Evolutionary conservation across 208 protist species (phyloP), one percentile per base, ranked within the genome.

Genomic region (Acanthamoeba culbertsoni): DNA sequence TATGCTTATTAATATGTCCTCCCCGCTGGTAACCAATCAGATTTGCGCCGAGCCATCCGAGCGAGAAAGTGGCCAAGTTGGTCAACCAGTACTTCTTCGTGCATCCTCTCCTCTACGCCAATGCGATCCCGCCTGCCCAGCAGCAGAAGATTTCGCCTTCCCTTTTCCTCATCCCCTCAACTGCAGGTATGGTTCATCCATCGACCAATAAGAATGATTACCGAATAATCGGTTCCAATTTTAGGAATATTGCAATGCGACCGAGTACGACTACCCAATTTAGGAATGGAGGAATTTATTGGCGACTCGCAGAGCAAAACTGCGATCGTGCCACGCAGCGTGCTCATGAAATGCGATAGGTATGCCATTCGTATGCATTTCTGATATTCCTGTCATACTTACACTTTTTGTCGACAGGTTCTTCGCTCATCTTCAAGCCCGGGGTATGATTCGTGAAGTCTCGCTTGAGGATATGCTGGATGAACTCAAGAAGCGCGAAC

Each of bases 51-150:
- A 84, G 73, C 43, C 73, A 84, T 20, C 73, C 73, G 28, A 84
- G 73, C 28, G 73, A 84, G 45, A 84, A 84, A 45, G 73, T 84
- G 14, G 73, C 55, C 2, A 37, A 31, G 14, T 45, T 84, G 73
- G 43, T 84, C 73, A 84, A 84, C 37, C 73, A 84, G 45, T 84
- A 84, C 31, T 84, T 84, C 45, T 84, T 84, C 20, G 73, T 84
- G n/a, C 73, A 84, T 28, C 73, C 73, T 23, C 73, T 84, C 10
- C 73, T 57, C n/a, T 84, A 84, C 45, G 73, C 73, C 73, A 84
- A 84, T 45, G 73, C 40, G 12, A 48, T 33, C 23, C 43, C 73
- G 73, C n/a, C 33, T 26, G 28, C 40, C 23, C 43, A 57, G 26
- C 45, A 57, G 43, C 37, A 84, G n/a, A 18, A 4, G 28, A 84